Conservation (phyloP, 192 early-diverging fungal genomes). For the Coemansia javaensis region DNA sequence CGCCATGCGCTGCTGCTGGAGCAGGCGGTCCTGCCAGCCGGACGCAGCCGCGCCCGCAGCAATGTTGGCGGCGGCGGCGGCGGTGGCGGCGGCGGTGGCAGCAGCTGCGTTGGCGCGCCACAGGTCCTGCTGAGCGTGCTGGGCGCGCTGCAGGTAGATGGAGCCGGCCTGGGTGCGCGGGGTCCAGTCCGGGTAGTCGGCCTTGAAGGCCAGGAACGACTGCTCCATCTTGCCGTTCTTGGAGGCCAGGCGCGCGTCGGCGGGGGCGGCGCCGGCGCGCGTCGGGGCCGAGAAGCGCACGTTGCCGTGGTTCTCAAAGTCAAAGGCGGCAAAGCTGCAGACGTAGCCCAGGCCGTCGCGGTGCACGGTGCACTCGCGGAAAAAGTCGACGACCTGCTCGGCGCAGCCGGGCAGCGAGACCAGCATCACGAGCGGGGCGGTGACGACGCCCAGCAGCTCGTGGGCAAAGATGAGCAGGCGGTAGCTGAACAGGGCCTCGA, state of each 20-base stretch:
- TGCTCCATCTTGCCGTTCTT: constrained; percentile 98
- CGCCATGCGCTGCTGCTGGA: constrained; percentile 47
- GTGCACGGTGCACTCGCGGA: constrained; percentile 91
- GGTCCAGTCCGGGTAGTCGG: constrained; percentile 91
- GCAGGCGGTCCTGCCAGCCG: constrained; percentile 46
- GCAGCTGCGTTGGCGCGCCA: constrained; percentile 47
- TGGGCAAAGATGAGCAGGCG: constrained; percentile 74
- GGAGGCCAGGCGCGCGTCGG: constrained; percentile 59
- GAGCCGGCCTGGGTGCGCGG: constrained; percentile 75
- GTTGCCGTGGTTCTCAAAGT: constrained; percentile 88
- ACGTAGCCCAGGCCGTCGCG: constrained; percentile 89
- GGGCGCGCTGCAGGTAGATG: constrained; percentile 64
- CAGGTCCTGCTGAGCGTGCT: constrained; percentile 47
- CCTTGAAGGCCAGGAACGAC: constrained; percentile 93
- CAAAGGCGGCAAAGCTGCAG: constrained; percentile 95
- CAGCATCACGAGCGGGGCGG: constrained; percentile 81
- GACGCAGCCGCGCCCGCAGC: constrained; percentile 3
- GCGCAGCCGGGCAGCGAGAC: constrained; percentile 69
- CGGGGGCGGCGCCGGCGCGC: constrained; percentile 50
- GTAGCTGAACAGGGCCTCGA: constrained; percentile 72
- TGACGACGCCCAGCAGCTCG: constrained; percentile 74
- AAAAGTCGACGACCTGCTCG: constrained; percentile 85
- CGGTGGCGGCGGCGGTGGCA: too few species aligned
- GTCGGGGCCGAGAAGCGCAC: constrained; percentile 76
- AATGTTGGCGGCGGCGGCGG: too few species aligned